Conservation (phyloP, 345 rosid species). For the Erysimum cheiranthoides region DNA sequence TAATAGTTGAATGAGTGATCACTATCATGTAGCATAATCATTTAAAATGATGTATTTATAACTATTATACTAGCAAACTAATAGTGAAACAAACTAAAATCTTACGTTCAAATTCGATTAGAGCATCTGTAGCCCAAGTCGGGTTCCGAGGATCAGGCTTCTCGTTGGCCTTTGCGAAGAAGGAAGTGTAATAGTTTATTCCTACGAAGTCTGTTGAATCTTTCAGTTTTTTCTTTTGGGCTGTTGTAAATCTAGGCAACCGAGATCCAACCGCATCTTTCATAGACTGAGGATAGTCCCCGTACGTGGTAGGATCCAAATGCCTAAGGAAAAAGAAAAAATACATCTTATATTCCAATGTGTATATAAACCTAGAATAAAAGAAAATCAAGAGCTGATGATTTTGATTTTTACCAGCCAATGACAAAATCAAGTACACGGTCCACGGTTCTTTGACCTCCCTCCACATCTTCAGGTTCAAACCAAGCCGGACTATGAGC, state of each 20-base stretch:
- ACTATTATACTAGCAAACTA: not conserved
- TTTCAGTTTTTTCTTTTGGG: constrained; percentile 33
- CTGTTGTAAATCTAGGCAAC: constrained; percentile 36
- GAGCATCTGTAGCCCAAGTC: constrained; percentile 51
- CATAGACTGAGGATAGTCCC: constrained; percentile 46
- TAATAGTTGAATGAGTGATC: no score
- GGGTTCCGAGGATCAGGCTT: constrained; percentile 23
- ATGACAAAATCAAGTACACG: constrained; percentile 43
- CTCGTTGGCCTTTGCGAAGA: constrained; percentile 25
- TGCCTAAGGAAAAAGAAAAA: constrained; percentile 35
- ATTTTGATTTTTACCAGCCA: constrained; percentile 36
- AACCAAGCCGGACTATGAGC: constrained; percentile 45
- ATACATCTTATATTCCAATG: not conserved
- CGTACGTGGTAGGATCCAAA: constrained; percentile 42
- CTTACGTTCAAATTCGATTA: constrained; percentile 45
- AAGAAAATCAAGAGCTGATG: not conserved
- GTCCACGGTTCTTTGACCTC: constrained; percentile 19
- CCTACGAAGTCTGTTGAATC: constrained; percentile 49
- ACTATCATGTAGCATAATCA: no score
- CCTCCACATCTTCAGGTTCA: constrained; percentile 41
- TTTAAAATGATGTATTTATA: no score
- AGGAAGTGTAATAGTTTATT: constrained; percentile 54
- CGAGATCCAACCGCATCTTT: constrained; percentile 42
- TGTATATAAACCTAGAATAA: not conserved
- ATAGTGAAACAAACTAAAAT: not conserved